phyloP scores from a whole-genome alignment of 2,329 filamentous ascomycete species.

The Paraphoma chrysanthemicola region DNA sequence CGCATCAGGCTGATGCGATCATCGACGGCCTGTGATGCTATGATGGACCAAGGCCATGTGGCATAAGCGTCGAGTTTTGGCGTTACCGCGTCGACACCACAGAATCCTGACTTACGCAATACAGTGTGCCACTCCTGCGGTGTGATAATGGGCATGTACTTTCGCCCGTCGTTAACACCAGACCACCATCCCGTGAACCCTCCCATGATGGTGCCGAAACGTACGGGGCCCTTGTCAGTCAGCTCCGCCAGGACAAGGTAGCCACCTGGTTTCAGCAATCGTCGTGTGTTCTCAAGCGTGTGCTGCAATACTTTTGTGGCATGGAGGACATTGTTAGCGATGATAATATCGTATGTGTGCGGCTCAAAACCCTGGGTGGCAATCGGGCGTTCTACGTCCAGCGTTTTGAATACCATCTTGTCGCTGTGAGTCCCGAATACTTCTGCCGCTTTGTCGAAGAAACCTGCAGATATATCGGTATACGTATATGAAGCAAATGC shows the following conservation, averaged over 20 bases:
- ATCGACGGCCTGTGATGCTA: no score
- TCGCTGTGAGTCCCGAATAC: conserved; percentile 1
- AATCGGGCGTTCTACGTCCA: conserved; percentile 9
- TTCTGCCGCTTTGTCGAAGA: conserved; percentile 2
- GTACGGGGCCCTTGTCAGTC: conserved; percentile 2
- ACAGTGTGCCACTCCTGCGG: no score
- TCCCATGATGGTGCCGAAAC: no score
- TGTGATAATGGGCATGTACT: no score
- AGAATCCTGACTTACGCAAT: no score
- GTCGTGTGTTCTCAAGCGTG: conserved; percentile 13
- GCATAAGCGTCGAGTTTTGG: no score
- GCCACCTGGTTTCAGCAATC: conserved; percentile 29
- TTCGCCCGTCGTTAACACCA: no score
- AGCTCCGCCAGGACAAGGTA: conserved; percentile 48
- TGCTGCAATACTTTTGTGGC: conserved; percentile 9
- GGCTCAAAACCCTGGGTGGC: conserved; percentile 12
- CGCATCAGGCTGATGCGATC: no score
- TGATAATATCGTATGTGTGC: conserved; percentile 20
- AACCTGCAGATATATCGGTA: conserved; percentile 16
- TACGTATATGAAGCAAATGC: conserved; percentile 10
- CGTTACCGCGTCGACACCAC: no score
- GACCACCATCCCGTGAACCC: no score
- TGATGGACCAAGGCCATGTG: no score
- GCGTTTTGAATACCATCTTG: conserved; percentile 9
- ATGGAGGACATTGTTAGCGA: conserved; percentile 20